Conservation (phyloP, 179 eudicot species). For the Silene noctiflora region DNA sequence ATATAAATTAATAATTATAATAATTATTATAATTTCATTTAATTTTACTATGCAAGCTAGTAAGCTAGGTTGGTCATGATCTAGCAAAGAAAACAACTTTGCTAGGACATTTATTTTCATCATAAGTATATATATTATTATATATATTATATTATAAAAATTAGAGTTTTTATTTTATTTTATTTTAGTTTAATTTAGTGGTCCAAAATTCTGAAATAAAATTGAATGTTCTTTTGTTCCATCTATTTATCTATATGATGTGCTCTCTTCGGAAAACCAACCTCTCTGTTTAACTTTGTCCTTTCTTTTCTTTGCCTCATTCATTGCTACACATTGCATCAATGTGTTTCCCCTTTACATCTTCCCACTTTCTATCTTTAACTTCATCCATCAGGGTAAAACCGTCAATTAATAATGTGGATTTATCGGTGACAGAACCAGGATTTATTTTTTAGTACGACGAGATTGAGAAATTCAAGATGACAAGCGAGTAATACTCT, state of each 20-base stretch:
- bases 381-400: too few relatives aligned
- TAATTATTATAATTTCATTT: too few relatives aligned
- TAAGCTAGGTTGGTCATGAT: slow-evolving; percentile 12
- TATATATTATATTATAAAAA: neutral
- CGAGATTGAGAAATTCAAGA: too few relatives aligned
- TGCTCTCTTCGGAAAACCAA: slow-evolving; percentile 15
- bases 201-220: slow-evolving; percentile 22
- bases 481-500: too few relatives aligned
- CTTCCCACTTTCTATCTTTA: too few relatives aligned
- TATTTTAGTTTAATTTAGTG: neutral
- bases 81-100: neutral
- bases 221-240: slow-evolving; percentile 18
- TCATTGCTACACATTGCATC: slow-evolving; percentile 11
- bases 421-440: too few relatives aligned
- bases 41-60: neutral
- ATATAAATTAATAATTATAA: too few relatives aligned
- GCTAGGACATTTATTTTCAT: neutral
- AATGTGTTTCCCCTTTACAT: neutral
- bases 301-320: slow-evolving; percentile 8
- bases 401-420: too few relatives aligned
- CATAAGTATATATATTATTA: neutral
- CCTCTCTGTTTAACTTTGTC: neutral
- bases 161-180: neutral
- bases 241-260: slow-evolving; percentile 13
- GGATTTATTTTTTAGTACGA: too few relatives aligned